Evolutionary conservation across 129 eudicot species (phyloP).

Genomic region (Lactuca sativa): DNA sequence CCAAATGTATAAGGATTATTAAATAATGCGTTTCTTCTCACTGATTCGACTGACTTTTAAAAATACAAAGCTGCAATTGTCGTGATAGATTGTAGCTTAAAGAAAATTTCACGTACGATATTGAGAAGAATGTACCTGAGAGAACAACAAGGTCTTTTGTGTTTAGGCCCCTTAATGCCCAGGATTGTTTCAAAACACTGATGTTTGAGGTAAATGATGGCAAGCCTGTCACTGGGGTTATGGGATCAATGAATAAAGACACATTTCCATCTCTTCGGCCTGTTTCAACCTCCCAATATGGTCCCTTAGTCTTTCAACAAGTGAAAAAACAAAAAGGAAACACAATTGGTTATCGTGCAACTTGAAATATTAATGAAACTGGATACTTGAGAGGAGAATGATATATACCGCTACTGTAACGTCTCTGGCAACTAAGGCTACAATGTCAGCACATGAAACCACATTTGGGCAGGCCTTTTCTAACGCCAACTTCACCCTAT

Average conservation of each 20-base stretch:
- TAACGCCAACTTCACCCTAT: conserved; percentile 47
- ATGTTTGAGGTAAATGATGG: conserved; percentile 53
- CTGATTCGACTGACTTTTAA: background rate
- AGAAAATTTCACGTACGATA: background rate
- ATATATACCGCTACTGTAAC: conserved; percentile 40
- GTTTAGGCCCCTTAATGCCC: conserved; percentile 42
- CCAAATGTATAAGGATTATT: background rate
- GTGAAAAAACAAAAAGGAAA: background rate
- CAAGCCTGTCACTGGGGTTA: conserved; percentile 35
- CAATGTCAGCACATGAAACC: conserved; percentile 73
- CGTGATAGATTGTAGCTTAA: background rate
- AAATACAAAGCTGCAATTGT: background rate
- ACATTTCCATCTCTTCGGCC: conserved; percentile 78
- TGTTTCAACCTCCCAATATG: conserved; percentile 56
- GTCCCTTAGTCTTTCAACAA: conserved; percentile 53
- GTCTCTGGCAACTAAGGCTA: conserved; percentile 58
- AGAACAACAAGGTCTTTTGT: conserved; percentile 64
- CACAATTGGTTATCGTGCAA: background rate
- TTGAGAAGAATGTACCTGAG: conserved; percentile 44
- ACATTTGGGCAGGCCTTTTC: conserved; percentile 52
- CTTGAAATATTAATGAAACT: background rate
- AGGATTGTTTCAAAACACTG: conserved; percentile 31
- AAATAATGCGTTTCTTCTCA: background rate
- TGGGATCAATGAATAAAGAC: conserved; percentile 35
- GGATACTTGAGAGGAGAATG: background rate